Conservation (phyloP, 257 asterid species). For the Nicotiana paniculata region DNA sequence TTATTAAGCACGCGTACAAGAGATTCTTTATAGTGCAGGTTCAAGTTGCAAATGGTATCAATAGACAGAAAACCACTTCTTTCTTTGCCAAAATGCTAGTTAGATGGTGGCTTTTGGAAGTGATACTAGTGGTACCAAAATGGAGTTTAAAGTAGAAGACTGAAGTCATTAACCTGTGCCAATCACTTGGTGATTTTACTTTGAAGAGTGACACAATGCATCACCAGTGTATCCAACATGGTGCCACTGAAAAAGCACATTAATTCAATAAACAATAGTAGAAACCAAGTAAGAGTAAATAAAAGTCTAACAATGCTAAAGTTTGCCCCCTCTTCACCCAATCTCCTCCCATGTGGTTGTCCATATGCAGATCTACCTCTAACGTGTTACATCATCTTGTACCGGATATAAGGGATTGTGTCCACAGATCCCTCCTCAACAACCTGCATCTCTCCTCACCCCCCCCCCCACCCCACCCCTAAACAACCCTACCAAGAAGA, state of each 20-base stretch:
- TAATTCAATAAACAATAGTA: neutral
- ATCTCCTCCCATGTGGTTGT: conserved; percentile 2
- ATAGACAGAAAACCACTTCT: neutral
- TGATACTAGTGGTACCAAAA: neutral
- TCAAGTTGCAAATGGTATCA: neutral
- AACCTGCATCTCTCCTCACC: neutral
- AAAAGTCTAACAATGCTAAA: neutral
- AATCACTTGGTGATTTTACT: neutral
- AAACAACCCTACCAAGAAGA: neutral
- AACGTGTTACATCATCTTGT: neutral
- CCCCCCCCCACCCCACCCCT: neutral
- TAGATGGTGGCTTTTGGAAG: neutral
- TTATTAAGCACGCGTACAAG: neutral
- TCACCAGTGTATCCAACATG: no score
- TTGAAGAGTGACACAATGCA: neutral
- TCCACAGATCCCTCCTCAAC: neutral
- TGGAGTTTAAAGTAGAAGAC: neutral
- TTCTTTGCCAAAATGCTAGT: neutral
- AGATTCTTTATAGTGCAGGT: neutral
- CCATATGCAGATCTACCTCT: neutral
- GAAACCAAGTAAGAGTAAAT: neutral
- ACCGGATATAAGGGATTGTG: neutral
- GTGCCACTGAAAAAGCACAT: neutral
- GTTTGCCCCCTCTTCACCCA: neutral
- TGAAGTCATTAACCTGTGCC: neutral